Evolutionary conservation across 768 basidiomycete genomes (phyloP).

Genomic region (Terana coerulea): DNA sequence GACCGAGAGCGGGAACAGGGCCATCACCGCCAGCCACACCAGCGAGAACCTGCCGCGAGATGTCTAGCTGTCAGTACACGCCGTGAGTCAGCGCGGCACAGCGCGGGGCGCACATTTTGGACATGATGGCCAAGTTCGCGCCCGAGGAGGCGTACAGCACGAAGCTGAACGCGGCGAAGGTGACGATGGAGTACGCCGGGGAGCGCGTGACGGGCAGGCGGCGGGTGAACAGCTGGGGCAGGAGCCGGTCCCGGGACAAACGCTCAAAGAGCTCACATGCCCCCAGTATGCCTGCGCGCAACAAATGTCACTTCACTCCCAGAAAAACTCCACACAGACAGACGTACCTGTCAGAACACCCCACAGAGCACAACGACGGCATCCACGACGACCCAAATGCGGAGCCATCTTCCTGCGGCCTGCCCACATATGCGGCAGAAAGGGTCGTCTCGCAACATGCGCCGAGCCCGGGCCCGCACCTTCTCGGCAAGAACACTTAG

Average conservation of each 20-base stretch:
- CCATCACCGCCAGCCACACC: conserved; percentile 64
- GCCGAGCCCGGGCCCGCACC: too few species aligned
- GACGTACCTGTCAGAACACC: conserved; percentile 62
- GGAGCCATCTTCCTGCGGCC: conserved; percentile 63
- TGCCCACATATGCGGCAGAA: too few species aligned
- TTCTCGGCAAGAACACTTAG: conserved; percentile 59
- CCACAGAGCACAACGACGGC: conserved; percentile 71
- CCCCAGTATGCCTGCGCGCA: conserved; percentile 48
- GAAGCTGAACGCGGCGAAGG: conserved; percentile 46
- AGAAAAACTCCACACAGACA: background rate
- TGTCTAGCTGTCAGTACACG: too few species aligned
- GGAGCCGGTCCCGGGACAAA: conserved; percentile 53
- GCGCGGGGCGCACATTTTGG: conserved; percentile 45
- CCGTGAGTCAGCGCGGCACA: too few species aligned
- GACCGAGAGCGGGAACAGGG: conserved; percentile 57
- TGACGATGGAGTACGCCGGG: conserved; percentile 47
- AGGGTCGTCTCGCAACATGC: too few species aligned
- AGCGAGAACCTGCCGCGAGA: conserved; percentile 66
- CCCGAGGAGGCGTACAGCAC: conserved; percentile 57
- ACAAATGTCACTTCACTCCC: background rate
- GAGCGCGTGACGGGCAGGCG: conserved; percentile 46
- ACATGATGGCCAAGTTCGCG: conserved; percentile 48
- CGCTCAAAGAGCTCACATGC: conserved; percentile 58
- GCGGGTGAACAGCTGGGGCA: conserved; percentile 52
- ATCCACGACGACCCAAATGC: conserved; percentile 60